Evolutionary conservation across 2,329 filamentous ascomycete genomes (phyloP).

Genomic region (Tolypocladium cylindrosporum): DNA sequence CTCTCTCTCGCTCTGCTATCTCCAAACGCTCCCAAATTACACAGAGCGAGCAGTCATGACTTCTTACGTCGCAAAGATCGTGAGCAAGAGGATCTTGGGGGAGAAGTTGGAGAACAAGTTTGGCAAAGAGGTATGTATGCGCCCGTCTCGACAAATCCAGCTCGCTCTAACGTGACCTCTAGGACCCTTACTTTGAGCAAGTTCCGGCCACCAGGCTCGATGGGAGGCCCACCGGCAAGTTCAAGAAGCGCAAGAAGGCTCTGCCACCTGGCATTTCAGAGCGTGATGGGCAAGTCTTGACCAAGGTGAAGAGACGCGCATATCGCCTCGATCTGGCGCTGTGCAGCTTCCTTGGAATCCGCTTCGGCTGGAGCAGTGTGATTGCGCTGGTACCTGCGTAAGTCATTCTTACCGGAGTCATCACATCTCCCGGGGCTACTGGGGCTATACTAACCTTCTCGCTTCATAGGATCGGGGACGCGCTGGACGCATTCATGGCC

Average conservation of each 20-base stretch:
- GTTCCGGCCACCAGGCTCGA: constrained; percentile 64
- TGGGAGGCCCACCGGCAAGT: constrained; percentile 56
- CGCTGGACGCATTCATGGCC: constrained; percentile 62
- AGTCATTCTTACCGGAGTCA: constrained; percentile 25
- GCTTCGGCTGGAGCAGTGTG: constrained; percentile 82
- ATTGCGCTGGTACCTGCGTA: constrained; percentile 76
- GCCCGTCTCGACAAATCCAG: background rate
- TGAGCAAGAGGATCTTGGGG: constrained; percentile 46
- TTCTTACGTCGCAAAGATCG: constrained; percentile 39
- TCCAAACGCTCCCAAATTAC: background rate
- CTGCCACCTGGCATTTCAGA: constrained; percentile 73
- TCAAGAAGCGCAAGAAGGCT: constrained; percentile 77
- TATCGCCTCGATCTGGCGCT: constrained; percentile 79
- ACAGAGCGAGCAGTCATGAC: constrained; percentile 32
- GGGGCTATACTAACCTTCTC: background rate
- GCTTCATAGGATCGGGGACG: constrained; percentile 60
- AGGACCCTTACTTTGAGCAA: constrained; percentile 88
- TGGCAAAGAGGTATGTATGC: constrained; percentile 37
- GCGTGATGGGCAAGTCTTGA: constrained; percentile 74
- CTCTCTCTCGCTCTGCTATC: background rate
- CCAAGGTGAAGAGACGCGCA: constrained; percentile 74
- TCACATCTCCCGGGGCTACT: background rate
- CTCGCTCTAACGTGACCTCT: background rate
- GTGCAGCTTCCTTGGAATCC: constrained; percentile 70
- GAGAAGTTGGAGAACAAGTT: constrained; percentile 49